These are phyloP conservation scores for Talaromyces sp. DNA, from an alignment of 2,329 filamentous ascomycete genomes.

Conservation along the genomic window DNA sequence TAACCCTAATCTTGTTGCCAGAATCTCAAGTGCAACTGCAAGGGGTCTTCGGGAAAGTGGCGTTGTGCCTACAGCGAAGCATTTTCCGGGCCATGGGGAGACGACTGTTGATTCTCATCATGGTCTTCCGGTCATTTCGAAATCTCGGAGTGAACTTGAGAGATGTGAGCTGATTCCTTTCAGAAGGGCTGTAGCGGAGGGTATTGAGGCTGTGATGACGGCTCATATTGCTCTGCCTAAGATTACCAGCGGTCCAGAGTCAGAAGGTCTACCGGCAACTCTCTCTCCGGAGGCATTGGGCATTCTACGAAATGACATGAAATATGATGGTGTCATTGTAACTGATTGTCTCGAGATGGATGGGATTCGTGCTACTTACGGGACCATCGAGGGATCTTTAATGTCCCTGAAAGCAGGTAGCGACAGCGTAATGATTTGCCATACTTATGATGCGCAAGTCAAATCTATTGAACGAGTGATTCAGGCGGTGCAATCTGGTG, in stretches of 20 bases:
- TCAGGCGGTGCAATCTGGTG: constrained; percentile 33
- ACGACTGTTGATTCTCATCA: constrained; percentile 43
- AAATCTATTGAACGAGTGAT: constrained; percentile 37
- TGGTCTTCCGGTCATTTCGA: constrained; percentile 38
- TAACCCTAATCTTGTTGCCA: constrained; percentile 38
- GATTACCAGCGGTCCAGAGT: constrained; percentile 21
- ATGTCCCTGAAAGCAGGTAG: constrained; percentile 41
- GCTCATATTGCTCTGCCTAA: constrained; percentile 41
- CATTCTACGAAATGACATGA: constrained; percentile 40
- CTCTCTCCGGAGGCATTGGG: constrained; percentile 34
- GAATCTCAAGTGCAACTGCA: constrained; percentile 36
- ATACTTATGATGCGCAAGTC: constrained; percentile 39
- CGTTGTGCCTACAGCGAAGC: constrained; percentile 41
- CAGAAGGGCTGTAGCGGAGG: constrained; percentile 38
- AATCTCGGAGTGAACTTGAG: constrained; percentile 35
- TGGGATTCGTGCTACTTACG: constrained; percentile 38
- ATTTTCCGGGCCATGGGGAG: constrained; percentile 44
- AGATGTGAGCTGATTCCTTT: constrained; percentile 42
- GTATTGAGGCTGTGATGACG: constrained; percentile 43
- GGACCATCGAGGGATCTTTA: constrained; percentile 38
- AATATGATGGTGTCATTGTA: constrained; percentile 41
- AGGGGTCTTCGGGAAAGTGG: constrained; percentile 36
- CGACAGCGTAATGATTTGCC: constrained; percentile 45
- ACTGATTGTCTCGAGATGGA: constrained; percentile 46
- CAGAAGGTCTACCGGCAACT: constrained; percentile 35